Evolutionary conservation across 176 grass and related monocot genomes (phyloP).

Genomic region (Oryza longistaminata): DNA sequence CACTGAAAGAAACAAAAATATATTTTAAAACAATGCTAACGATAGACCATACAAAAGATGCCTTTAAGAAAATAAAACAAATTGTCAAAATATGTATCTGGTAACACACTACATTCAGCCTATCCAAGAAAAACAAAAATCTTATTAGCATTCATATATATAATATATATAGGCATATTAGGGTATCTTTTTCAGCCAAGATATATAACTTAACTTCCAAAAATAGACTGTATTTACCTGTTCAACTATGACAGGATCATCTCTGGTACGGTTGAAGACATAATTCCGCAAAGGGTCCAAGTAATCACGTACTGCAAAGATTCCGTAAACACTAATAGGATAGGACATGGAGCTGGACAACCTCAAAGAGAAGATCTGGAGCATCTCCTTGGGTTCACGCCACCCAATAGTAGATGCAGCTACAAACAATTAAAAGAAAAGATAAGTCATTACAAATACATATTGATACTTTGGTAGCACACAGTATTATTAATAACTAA

Average conservation of each 20-base stretch:
- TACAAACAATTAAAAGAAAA: neutral
- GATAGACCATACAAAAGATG: no score
- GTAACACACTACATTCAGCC: no score
- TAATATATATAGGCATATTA: no score
- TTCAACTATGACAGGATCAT: constrained; percentile 13
- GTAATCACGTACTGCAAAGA: constrained; percentile 16
- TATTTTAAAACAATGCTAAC: no score
- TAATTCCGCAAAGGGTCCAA: constrained; percentile 16
- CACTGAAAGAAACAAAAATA: no score
- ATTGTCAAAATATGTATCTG: no score
- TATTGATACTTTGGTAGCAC: neutral
- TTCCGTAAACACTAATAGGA: constrained; percentile 15
- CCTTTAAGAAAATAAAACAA: no score
- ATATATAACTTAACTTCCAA: neutral
- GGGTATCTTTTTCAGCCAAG: neutral
- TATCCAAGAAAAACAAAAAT: no score
- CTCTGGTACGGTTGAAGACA: constrained; percentile 15
- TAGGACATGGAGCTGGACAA: neutral
- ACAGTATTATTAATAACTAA: neutral
- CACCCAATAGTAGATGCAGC: constrained; percentile 4
- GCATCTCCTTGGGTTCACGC: neutral
- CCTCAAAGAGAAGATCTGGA: constrained; percentile 6
- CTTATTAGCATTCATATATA: no score
- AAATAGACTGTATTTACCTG: neutral
- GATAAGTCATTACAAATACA: neutral